Percentiles rank a stretch among this genome's conserved stretches.
phyloP scores from a whole-genome alignment of 192 early-diverging fungal species.

The Coemansia sp. region DNA sequence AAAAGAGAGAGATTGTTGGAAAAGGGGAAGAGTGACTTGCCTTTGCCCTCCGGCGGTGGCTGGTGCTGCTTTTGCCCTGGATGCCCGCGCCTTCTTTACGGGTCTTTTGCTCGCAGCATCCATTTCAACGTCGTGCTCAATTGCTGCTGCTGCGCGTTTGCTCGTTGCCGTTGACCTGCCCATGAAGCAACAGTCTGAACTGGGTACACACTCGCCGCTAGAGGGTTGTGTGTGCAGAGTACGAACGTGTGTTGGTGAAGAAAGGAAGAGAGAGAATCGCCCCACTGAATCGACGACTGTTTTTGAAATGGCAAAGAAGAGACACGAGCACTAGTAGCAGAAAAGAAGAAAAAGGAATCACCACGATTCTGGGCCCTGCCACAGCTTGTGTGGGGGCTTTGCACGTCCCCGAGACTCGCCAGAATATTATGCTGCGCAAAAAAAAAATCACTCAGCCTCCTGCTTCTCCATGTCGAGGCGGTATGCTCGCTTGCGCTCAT shows the following conservation, averaged over 20 bases:
- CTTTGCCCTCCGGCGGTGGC: not conserved
- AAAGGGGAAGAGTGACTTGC: not conserved
- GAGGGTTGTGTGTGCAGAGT: not conserved
- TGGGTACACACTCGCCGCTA: not conserved
- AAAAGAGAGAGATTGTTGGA: not conserved
- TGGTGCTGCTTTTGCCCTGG: not conserved
- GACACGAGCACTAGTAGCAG: not conserved
- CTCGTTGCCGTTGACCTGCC: not conserved
- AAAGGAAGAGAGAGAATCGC: not conserved
- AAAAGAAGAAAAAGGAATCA: not conserved
- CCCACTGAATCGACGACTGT: not conserved
- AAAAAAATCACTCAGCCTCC: not conserved
- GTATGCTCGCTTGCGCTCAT: slow-evolving; percentile 51
- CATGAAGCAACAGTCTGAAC: not conserved
- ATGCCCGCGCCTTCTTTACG: not conserved
- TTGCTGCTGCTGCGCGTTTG: not conserved
- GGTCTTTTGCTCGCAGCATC: not conserved
- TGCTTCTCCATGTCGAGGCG: slow-evolving; percentile 22
- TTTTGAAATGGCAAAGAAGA: not conserved
- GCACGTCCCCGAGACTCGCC: not conserved
- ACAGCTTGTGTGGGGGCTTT: too few relatives aligned
- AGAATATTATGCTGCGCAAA: not conserved
- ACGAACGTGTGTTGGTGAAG: not conserved
- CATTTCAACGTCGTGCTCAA: not conserved
- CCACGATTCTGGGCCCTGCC: too few relatives aligned